phyloP scores from a whole-genome alignment of 169 alveolate genomes.

The Theileria sp. region DNA sequence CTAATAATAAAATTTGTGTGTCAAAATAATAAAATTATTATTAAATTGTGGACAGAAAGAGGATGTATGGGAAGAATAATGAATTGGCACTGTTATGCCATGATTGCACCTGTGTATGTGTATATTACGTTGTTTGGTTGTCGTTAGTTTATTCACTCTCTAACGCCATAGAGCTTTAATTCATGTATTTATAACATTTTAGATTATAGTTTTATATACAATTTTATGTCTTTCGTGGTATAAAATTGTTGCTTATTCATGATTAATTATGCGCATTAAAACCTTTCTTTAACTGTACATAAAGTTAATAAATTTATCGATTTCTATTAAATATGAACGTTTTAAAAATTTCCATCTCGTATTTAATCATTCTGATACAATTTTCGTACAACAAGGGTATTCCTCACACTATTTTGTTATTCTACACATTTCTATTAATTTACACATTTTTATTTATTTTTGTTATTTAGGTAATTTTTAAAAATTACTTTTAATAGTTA shows the following conservation, averaged over 20 bases:
- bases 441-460: not conserved
- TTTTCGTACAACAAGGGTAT: not conserved
- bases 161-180: not conserved
- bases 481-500: too few species aligned
- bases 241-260: not conserved
- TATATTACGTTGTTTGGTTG: slow-evolving; percentile 15
- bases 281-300: not conserved
- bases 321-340: not conserved
- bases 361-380: not conserved
- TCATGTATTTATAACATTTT: not conserved
- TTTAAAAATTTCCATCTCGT: not conserved
- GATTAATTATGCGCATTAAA: not conserved
- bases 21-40: too few species aligned
- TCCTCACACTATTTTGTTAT: not conserved
- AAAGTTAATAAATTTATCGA: not conserved
- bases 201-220: not conserved
- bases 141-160: slow-evolving; percentile 2
- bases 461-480: not conserved
- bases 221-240: not conserved
- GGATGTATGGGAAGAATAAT: not conserved
- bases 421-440: not conserved
- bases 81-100: slow-evolving; percentile 33
- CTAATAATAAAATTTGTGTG: not conserved
- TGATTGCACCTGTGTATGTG: slow-evolving; percentile 34
- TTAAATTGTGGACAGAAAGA: not conserved